Evolutionary conservation across 306 rosid species (phyloP), one percentile per base, ranked within the genome.

Genomic region (Cucumis melo): DNA sequence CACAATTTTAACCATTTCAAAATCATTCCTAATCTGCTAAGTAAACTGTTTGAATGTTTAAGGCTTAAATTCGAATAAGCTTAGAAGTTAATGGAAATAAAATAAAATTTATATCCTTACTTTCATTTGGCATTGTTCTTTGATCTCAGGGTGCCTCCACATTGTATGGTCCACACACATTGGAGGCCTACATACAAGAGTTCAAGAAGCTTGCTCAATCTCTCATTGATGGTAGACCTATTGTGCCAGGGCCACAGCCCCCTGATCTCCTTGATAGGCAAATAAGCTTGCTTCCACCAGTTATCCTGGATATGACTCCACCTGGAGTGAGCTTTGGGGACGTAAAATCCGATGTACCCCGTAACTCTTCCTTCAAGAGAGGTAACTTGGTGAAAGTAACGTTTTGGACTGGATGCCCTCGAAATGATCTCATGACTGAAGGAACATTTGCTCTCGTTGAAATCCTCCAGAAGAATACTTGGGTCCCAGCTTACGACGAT

Each of bases 391-490:
- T 85, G 73, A 76, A 85, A 0, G 96, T 80, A 29, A 76, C 84
- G 34, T 93, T 93, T 87, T 90, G 97, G 98, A 83, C 98, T 0
- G 97, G 92, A 8, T 93, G 98, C 78, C 98, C 97, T 55, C 88
- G 98, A 1, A 93, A 93, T 23, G 98, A 91, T 81, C 92, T 91
- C 51, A 87, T 91, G 98, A 93, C 94, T 17, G 98, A 93, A 85
- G 96, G 97, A 29, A 93, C 98, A 71, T 93, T 88, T 79, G 85
- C 91, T 61, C 88, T 93, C 11, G 96, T 93, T 66, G 98, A 93
- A 66, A 64, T 84, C 44, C 96, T 89, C 73, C 86, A 79, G 46
- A 84, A 89, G 78, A 87, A 86, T 42, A 75, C 67, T 41, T 93
- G 98, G 98, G 70, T 90, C 77, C 91, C 97, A 54, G 91, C 88